Percentiles rank a stretch among this genome's conserved stretches.
phyloP scores from a whole-genome alignment of 352 stramenopile genomes.

The Phytophthora brassicae region DNA sequence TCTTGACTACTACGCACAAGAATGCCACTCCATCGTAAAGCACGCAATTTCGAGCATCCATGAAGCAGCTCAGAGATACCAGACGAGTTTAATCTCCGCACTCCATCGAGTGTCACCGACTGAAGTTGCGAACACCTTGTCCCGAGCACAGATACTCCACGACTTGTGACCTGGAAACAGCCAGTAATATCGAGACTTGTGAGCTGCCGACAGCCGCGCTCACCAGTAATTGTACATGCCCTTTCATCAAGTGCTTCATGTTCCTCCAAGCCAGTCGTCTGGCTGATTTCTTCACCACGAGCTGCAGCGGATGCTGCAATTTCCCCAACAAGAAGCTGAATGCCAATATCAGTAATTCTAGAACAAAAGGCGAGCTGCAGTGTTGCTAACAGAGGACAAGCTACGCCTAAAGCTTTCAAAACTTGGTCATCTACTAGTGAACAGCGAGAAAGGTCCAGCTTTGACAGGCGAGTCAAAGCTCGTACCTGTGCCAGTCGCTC shows the following conservation, averaged over 20 bases:
- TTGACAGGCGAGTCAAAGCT: slow-evolving; percentile 32
- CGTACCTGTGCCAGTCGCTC: slow-evolving; percentile 45
- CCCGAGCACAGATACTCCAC: slow-evolving; percentile 40
- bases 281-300: background rate
- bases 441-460: slow-evolving; percentile 61
- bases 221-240: slow-evolving; percentile 8
- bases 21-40: slow-evolving; percentile 55
- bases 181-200: slow-evolving; percentile 57
- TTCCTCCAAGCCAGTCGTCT: background rate
- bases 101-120: slow-evolving; percentile 56
- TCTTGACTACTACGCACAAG: slow-evolving; percentile 51
- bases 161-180: slow-evolving; percentile 68
- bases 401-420: slow-evolving; percentile 46
- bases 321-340: slow-evolving; percentile 50
- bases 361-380: slow-evolving; percentile 60
- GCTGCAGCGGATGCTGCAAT: slow-evolving; percentile 11
- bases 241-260: slow-evolving; percentile 8
- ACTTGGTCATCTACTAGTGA: slow-evolving; percentile 56
- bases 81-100: slow-evolving; percentile 42
- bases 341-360: slow-evolving; percentile 51
- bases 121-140: slow-evolving; percentile 40
- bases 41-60: slow-evolving; percentile 41
- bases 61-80: slow-evolving; percentile 35
- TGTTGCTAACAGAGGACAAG: slow-evolving; percentile 37
- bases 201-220: slow-evolving; percentile 47